Base-by-base conservation (phyloP, 2,329 filamentous ascomycete genomes). In the Fusarium sacchari region DNA sequence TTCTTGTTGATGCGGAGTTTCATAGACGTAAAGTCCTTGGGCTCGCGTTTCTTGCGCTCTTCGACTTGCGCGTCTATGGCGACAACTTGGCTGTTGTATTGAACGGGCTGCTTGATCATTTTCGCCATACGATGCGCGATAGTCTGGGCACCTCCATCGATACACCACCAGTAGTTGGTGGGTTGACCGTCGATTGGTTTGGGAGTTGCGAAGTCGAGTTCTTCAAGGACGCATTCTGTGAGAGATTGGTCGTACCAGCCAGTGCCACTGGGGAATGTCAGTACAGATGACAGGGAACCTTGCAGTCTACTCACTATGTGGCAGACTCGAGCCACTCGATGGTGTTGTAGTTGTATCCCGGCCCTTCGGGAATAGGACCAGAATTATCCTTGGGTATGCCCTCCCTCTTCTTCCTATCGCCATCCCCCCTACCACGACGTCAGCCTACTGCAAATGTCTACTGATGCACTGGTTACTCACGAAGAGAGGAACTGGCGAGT, bases 251-350 rank as follows among this genome's bases (percentile, higher is more conserved):
- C 71, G 22, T 77, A 77, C 76, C 74, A 76, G 0, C 71, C 65
- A 18, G 74, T 76, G 1, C 76, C 76, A 2, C 70, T 77, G 2
- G 1, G 14, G 0, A 1, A 3, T 9, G 17, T 65, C 43, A 71
- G 49, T 8, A 15, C 4, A 12, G 7, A 3, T 5, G 6, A 12
- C 1, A n/a, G 32, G 11, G 10, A 43, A 2, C 15, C n/a, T 15
- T 24, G n/a, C 3, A 4, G 10, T 5, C 7, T 4, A 60, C 74
- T 69, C 37, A 74, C 75, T 63, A 72, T 7, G 63, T 77, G 12
- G 53, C 62, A 6, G 75, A 72, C 47, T 77, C 75, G 4, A 75
- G 40, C 75, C 75, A 77, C 17, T 77, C 64, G 10, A 77, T 77
- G 0, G 71, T 77, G 60, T 76, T 73, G 37, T 64, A 76, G 46